Evolutionary conservation across 2,329 filamentous ascomycete species (phyloP).

Genomic region (Tolypocladium endophyticum): DNA sequence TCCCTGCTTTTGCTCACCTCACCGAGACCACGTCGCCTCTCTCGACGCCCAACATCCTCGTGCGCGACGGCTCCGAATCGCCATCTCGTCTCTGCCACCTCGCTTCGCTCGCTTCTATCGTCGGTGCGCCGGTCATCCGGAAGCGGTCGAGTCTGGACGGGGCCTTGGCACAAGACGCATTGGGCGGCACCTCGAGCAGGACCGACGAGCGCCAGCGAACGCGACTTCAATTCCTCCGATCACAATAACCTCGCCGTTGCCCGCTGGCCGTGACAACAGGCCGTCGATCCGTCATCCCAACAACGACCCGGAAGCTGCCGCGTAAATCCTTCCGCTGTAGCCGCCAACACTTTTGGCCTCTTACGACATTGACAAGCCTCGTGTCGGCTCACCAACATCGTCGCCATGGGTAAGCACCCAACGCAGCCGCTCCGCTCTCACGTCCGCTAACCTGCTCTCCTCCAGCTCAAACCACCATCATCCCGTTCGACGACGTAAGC

Average conservation of each 20-base stretch:
- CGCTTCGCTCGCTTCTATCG: not conserved
- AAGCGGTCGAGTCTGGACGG: not conserved
- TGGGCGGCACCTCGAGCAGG: not conserved
- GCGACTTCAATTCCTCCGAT: not conserved
- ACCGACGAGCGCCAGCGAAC: not conserved
- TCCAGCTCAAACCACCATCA: slow-evolving; percentile 33
- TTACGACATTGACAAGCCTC: not conserved
- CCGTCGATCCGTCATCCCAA: too few relatives aligned
- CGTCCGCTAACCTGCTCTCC: not conserved
- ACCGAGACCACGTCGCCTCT: not conserved
- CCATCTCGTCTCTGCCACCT: not conserved
- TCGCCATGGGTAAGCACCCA: not conserved
- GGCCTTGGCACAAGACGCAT: not conserved
- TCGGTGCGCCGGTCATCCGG: not conserved
- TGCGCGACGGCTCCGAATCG: not conserved
- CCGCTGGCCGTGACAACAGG: not conserved
- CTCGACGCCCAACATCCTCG: not conserved
- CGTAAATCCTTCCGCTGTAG: too few relatives aligned
- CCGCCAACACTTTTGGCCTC: not conserved
- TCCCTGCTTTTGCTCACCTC: not conserved
- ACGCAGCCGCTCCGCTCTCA: not conserved
- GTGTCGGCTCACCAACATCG: not conserved
- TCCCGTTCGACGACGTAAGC: slow-evolving; percentile 35
- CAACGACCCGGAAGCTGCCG: not conserved
- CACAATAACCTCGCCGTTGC: not conserved